Evolutionary conservation across 2,329 filamentous ascomycete species (phyloP).

Genomic region (Colletotrichum destructivum): DNA sequence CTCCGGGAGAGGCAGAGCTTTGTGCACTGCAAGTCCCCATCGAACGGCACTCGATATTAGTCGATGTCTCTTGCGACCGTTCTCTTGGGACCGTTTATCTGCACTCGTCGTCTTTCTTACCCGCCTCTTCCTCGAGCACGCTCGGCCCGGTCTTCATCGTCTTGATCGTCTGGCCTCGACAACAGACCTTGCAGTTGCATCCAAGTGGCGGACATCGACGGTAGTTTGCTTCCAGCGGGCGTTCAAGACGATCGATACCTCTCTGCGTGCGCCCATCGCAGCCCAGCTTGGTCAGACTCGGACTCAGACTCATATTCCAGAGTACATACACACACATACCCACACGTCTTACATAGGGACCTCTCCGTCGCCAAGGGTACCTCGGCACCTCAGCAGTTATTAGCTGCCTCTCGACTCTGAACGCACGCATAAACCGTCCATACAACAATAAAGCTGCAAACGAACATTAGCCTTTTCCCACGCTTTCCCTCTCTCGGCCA

Average conservation of each 20-base stretch:
- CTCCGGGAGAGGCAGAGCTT: background rate
- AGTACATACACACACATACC: background rate
- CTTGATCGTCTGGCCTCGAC: background rate
- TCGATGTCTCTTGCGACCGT: constrained; percentile 1
- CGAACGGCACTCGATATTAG: constrained; percentile 13
- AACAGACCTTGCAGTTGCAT: constrained; percentile 1
- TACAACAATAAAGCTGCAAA: constrained; percentile 32
- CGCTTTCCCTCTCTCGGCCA: background rate
- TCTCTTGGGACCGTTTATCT: background rate
- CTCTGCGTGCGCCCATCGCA: background rate
- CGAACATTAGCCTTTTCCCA: constrained; percentile 30
- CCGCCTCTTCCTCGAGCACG: background rate
- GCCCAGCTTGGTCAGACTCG: background rate
- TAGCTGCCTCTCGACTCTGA: constrained; percentile 2
- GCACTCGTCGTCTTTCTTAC: background rate
- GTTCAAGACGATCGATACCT: background rate
- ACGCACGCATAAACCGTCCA: constrained; percentile 40
- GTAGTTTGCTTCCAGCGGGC: background rate
- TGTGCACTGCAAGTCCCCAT: constrained; percentile 20
- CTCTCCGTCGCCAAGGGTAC: constrained; percentile 1
- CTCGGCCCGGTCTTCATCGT: constrained; percentile 1
- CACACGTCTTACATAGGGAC: background rate
- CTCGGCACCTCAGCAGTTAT: background rate
- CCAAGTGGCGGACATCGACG: background rate
- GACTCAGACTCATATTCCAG: background rate